Evolutionary conservation across 225 moss, liverwort and hornwort genomes (phyloP), one percentile per base, ranked within the genome.

Genomic region (Polytrichum commune): DNA sequence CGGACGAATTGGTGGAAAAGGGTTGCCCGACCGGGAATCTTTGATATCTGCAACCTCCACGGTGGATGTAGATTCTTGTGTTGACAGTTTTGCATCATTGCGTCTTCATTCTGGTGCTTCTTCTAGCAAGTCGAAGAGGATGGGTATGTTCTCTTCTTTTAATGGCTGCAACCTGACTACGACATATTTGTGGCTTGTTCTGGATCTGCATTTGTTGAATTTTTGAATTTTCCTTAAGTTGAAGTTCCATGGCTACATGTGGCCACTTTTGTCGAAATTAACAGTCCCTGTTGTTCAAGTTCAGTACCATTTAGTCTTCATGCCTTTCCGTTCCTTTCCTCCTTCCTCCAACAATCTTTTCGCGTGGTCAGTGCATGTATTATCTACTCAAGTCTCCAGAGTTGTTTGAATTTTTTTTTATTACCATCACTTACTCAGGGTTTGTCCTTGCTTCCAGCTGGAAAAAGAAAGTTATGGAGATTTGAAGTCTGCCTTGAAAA

Each of bases 401-500:
- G n/a, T 18, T n/a, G 5, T 18, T 19, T 56, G 19, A 4, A 20
- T 5, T 18, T 0, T n/a, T n/a, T 56, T n/a, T n/a, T 18, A n/a
- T 56, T 19, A 19, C 19, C 6, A 19, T 18, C 56, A 56, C 66
- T 53, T 29, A 19, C 20, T 67, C 19, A 10, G 13, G 28, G n/a
- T n/a, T 4, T 33, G 22, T 27, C 30, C 62, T 64, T 84, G 78
- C 75, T 76, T 79, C 23, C 77, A 79, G 89, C 73, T 62, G 70
- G 69, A 13, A 54, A 61, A 74, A 26, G 65, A 72, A 24, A 64
- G 69, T 46, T 28, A 63, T 67, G 13, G 54, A 30, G 71, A 74
- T 22, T 73, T 89, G 83, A 96, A 92, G 81, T 78, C 90, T 68
- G 89, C 88, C 70, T 82, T 92, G 87, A 93, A 86, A 75, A 93